Conservation (phyloP, 257 asterid genomes). For the Scutellaria galericulata region DNA sequence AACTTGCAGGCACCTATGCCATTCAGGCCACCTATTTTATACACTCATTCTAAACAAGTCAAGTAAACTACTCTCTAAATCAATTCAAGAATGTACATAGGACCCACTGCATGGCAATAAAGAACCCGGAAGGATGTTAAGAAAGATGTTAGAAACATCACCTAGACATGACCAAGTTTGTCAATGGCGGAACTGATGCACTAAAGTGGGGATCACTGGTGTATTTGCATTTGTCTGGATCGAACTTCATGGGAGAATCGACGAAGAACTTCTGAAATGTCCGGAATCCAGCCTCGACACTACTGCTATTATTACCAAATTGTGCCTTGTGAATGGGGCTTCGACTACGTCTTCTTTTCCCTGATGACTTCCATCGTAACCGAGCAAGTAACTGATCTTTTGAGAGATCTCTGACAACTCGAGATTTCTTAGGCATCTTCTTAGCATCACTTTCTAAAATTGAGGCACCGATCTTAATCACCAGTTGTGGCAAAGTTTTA, state of each 20-base stretch:
- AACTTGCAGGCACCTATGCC: background rate
- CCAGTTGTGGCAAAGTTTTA: constrained; percentile 15
- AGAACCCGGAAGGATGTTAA: background rate
- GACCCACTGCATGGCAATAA: background rate
- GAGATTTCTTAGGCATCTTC: constrained; percentile 28
- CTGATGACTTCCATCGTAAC: constrained; percentile 68
- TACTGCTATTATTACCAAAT: constrained; percentile 14
- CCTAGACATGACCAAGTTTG: constrained; percentile 77
- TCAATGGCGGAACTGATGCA: constrained; percentile 52
- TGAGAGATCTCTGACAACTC: constrained; percentile 49
- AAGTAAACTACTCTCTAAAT: constrained; percentile 25
- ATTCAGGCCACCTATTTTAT: constrained; percentile 31
- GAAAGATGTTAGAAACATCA: constrained; percentile 36
- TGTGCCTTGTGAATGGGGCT: constrained; percentile 52
- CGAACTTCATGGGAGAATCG: constrained; percentile 50
- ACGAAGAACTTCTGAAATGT: constrained; percentile 40
- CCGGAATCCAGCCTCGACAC: constrained; percentile 35
- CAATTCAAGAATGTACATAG: constrained; percentile 27
- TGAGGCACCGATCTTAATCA: background rate
- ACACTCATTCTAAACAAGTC: constrained; percentile 26
- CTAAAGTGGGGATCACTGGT: constrained; percentile 48
- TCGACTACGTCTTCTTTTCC: constrained; percentile 64
- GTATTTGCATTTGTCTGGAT: constrained; percentile 68
- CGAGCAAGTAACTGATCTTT: constrained; percentile 52
- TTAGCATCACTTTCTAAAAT: background rate